Evolutionary conservation across 257 asterid species (phyloP).

Genomic region (Solanum virginianum): DNA sequence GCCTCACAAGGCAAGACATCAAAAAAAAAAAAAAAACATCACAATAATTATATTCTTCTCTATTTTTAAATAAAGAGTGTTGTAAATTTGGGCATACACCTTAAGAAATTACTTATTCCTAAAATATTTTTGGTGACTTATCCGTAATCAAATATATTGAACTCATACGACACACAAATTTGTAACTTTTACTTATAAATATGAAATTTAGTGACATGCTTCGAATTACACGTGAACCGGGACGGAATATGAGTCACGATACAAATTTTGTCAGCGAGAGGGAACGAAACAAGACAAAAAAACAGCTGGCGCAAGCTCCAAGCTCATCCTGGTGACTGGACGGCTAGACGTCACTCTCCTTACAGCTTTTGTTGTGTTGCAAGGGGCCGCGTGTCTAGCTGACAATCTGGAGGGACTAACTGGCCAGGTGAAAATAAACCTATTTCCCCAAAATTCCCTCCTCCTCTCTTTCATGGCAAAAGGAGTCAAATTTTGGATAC

Average conservation of each 20-base stretch:
- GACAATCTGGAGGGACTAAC: background rate
- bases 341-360: background rate
- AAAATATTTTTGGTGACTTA: too few relatives aligned
- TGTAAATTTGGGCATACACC: too few relatives aligned
- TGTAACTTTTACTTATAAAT: too few relatives aligned
- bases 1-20: too few relatives aligned
- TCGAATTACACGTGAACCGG: background rate
- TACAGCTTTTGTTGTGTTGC: background rate
- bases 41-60: too few relatives aligned
- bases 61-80: too few relatives aligned
- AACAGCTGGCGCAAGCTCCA: constrained; percentile 1
- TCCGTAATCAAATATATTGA: too few relatives aligned
- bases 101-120: too few relatives aligned
- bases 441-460: background rate
- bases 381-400: background rate
- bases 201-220: too few relatives aligned
- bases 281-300: background rate
- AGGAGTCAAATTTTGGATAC: background rate
- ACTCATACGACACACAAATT: too few relatives aligned
- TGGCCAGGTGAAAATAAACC: background rate
- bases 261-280: background rate
- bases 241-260: background rate
- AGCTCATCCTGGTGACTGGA: background rate
- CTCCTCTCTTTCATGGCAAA: background rate
- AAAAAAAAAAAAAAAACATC: too few relatives aligned